Conservation (phyloP, 2,329 filamentous ascomycete species). For the Trichoderma brevicompactum region DNA sequence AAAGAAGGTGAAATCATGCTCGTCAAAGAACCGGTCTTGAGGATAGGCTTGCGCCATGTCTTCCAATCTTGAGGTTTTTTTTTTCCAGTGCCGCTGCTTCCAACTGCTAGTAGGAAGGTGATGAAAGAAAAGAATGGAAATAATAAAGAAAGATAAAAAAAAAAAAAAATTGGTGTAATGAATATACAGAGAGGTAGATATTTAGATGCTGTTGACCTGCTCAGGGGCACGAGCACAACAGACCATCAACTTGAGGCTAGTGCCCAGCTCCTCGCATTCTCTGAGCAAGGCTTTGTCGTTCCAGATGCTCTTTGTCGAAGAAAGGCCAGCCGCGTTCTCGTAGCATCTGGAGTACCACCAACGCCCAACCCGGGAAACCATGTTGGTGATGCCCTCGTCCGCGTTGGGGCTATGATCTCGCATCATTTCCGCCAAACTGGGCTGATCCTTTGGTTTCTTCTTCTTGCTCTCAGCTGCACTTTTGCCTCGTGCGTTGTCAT, state of each 20-base stretch:
- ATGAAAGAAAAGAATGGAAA: background rate
- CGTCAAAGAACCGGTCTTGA: conserved; percentile 24
- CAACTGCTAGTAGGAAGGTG: conserved; percentile 3
- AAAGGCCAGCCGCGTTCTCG: conserved; percentile 65
- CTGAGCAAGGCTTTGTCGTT: conserved; percentile 72
- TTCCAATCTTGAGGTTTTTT: conserved; percentile 23
- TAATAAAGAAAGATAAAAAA: background rate
- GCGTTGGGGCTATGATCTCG: conserved; percentile 69
- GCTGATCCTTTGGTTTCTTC: conserved; percentile 49
- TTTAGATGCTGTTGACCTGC: conserved; percentile 54
- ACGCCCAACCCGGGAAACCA: conserved; percentile 86
- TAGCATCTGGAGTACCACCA: conserved; percentile 98
- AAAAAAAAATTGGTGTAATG: background rate
- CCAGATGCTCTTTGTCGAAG: conserved; percentile 69
- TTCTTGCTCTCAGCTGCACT: conserved; percentile 37
- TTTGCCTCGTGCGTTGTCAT: conserved; percentile 31
- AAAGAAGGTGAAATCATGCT: conserved; percentile 5
- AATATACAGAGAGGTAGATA: background rate
- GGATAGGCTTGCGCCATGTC: conserved; percentile 29
- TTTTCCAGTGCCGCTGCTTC: conserved; percentile 17
- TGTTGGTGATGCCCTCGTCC: conserved; percentile 87
- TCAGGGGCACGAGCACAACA: conserved; percentile 86
- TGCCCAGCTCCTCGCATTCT: conserved; percentile 86
- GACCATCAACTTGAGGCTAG: conserved; percentile 87
- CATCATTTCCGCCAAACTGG: conserved; percentile 72